Evolutionary conservation across 1,284 basidiomycete genomes (phyloP).

Genomic region (Xerocomus amazonicus): DNA sequence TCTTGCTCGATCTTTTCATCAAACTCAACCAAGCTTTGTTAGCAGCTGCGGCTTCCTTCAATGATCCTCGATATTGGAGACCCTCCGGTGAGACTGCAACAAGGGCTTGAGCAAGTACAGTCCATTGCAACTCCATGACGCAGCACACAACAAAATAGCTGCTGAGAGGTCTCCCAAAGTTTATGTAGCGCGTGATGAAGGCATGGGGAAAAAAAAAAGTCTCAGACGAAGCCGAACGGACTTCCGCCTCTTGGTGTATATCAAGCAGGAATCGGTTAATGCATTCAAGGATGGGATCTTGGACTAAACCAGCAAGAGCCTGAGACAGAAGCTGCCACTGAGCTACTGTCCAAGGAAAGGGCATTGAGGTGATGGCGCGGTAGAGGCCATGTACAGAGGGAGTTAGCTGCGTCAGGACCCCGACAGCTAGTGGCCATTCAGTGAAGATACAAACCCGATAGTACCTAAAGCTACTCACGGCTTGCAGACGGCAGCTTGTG

Average conservation of each 20-base stretch:
- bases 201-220: slow-evolving; percentile 58
- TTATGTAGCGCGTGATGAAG: slow-evolving; percentile 75
- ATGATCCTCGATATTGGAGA: slow-evolving; percentile 33
- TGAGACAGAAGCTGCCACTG: slow-evolving; percentile 64
- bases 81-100: slow-evolving; percentile 38
- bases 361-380: slow-evolving; percentile 75
- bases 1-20: slow-evolving; percentile 48
- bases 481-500: slow-evolving; percentile 50
- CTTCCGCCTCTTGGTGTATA: slow-evolving; percentile 53
- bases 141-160: slow-evolving; percentile 88
- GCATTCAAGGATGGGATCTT: slow-evolving; percentile 57
- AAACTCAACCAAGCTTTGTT: slow-evolving; percentile 76
- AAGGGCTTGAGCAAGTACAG: slow-evolving; percentile 74
- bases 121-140: slow-evolving; percentile 81
- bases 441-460: background rate
- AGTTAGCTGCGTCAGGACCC: slow-evolving; percentile 70
- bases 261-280: slow-evolving; percentile 66
- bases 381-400: slow-evolving; percentile 87
- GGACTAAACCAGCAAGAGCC: slow-evolving; percentile 56
- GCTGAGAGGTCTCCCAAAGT: slow-evolving; percentile 72
- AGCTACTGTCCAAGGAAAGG: slow-evolving; percentile 67
- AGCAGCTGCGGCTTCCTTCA: slow-evolving; percentile 72
- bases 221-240: slow-evolving; percentile 20
- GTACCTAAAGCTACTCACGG: slow-evolving; percentile 41
- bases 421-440: slow-evolving; percentile 46